Evolutionary conservation across 805 yeast species (phyloP).

Genomic region (Isabelozyma gotoi): DNA sequence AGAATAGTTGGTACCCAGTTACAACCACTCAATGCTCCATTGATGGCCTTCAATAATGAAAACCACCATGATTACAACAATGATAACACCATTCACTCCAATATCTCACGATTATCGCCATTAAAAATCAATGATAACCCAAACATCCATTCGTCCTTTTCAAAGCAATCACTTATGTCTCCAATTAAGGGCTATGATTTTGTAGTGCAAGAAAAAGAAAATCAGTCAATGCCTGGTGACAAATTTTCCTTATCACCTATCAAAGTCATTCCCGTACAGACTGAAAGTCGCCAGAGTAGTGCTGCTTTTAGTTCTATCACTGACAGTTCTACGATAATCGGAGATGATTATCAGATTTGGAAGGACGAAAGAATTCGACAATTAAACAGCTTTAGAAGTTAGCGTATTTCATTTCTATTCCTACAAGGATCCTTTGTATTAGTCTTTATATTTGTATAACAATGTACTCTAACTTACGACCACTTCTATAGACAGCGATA

Average conservation of each 20-base stretch:
- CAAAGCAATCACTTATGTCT: neutral
- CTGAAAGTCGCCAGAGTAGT: constrained; percentile 2
- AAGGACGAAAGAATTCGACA: constrained; percentile 34
- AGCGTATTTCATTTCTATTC: neutral
- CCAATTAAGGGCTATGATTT: neutral
- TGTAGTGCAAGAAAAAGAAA: neutral
- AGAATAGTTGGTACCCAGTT: constrained; percentile 8
- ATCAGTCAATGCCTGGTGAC: neutral
- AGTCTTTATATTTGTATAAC: too few relatives aligned
- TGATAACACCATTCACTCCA: constrained; percentile 5
- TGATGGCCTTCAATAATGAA: constrained; percentile 5
- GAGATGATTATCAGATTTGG: constrained; percentile 43
- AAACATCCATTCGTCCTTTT: constrained; percentile 1
- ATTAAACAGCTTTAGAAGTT: constrained; percentile 10
- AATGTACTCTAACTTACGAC: too few relatives aligned
- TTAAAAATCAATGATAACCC: constrained; percentile 6
- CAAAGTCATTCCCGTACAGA: constrained; percentile 2
- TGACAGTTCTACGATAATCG: constrained; percentile 38
- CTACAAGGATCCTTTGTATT: too few relatives aligned
- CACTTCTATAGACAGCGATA: too few relatives aligned
- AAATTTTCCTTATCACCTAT: constrained; percentile 11
- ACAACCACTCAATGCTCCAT: constrained; percentile 17
- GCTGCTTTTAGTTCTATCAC: constrained; percentile 12
- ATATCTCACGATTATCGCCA: constrained; percentile 10
- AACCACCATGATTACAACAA: neutral